Evolutionary conservation across 192 early-diverging fungal species (phyloP).

Genomic region (Irineochytrium annulatum): DNA sequence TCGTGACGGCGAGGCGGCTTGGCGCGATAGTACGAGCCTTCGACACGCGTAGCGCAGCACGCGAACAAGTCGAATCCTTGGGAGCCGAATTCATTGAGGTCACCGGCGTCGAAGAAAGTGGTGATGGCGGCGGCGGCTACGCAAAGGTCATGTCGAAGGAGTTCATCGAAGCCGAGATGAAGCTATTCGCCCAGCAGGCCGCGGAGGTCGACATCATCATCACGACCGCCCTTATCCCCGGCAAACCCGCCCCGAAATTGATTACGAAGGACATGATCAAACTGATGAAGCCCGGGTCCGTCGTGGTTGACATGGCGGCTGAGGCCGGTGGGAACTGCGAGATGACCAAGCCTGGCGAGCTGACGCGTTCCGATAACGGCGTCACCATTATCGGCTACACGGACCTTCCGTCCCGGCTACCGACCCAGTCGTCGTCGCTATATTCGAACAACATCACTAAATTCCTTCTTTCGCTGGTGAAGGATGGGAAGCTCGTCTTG

Average conservation of each 20-base stretch:
- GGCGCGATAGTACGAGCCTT: slow-evolving; percentile 37
- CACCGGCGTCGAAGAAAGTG: slow-evolving; percentile 20
- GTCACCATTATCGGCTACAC: slow-evolving; percentile 36
- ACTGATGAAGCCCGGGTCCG: slow-evolving; percentile 33
- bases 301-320: slow-evolving; percentile 35
- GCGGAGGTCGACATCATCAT: slow-evolving; percentile 35
- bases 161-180: slow-evolving; percentile 29
- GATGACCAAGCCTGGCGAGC: slow-evolving; percentile 30
- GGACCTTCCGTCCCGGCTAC: slow-evolving; percentile 29
- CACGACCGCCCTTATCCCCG: slow-evolving; percentile 35
- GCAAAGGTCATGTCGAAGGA: slow-evolving; percentile 30
- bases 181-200: slow-evolving; percentile 28
- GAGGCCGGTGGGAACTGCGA: slow-evolving; percentile 36
- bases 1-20: slow-evolving; percentile 30
- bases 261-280: slow-evolving; percentile 29
- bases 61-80: slow-evolving; percentile 30
- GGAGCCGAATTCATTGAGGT: slow-evolving; percentile 36
- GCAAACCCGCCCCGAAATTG: slow-evolving; percentile 33
- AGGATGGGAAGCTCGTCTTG: slow-evolving; percentile 13
- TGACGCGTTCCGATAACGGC: slow-evolving; percentile 20
- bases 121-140: slow-evolving; percentile 29
- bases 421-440: slow-evolving; percentile 35
- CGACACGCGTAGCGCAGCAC: slow-evolving; percentile 29
- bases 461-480: slow-evolving; percentile 29
- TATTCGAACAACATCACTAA: slow-evolving; percentile 41